phyloP scores from a whole-genome alignment of 805 yeast genomes.

The Sugiyamaella americana region DNA sequence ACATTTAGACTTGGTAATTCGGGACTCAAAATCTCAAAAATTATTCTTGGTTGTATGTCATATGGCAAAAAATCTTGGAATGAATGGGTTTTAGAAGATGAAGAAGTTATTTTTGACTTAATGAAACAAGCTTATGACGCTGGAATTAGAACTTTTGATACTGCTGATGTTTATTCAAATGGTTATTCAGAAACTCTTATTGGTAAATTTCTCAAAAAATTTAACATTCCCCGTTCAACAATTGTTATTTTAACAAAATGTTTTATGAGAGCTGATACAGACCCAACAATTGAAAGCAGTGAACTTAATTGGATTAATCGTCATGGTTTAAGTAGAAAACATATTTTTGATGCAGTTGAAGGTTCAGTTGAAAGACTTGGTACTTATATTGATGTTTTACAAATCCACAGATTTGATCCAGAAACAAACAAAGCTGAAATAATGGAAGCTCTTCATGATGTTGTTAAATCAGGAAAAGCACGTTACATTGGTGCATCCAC shows the following conservation, averaged over 20 bases:
- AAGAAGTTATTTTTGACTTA: constrained; percentile 38
- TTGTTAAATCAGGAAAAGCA: constrained; percentile 40
- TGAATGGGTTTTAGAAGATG: constrained; percentile 41
- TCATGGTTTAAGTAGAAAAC: constrained; percentile 40
- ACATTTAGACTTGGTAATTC: not conserved
- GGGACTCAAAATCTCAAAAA: constrained; percentile 2
- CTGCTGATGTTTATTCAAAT: constrained; percentile 40
- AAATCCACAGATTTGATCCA: constrained; percentile 51
- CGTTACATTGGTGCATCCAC: constrained; percentile 60
- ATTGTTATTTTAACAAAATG: constrained; percentile 50
- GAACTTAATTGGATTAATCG: constrained; percentile 29
- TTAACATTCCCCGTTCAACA: constrained; percentile 45
- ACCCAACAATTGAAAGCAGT: constrained; percentile 13
- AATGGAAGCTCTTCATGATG: constrained; percentile 51
- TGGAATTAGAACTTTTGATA: constrained; percentile 42
- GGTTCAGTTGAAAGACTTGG: constrained; percentile 40
- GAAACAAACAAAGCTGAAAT: constrained; percentile 46
- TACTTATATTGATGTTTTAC: constrained; percentile 46
- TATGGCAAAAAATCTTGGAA: constrained; percentile 37
- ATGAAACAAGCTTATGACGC: constrained; percentile 41
- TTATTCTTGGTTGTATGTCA: constrained; percentile 27
- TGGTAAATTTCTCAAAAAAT: constrained; percentile 47
- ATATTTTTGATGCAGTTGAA: constrained; percentile 42
- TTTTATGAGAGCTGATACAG: constrained; percentile 28
- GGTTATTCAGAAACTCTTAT: constrained; percentile 44